Percentiles rank a stretch among this genome's conserved stretches.
Evolutionary conservation across 179 eudicot species (phyloP).

Genomic region (Gypsophila paniculata): DNA sequence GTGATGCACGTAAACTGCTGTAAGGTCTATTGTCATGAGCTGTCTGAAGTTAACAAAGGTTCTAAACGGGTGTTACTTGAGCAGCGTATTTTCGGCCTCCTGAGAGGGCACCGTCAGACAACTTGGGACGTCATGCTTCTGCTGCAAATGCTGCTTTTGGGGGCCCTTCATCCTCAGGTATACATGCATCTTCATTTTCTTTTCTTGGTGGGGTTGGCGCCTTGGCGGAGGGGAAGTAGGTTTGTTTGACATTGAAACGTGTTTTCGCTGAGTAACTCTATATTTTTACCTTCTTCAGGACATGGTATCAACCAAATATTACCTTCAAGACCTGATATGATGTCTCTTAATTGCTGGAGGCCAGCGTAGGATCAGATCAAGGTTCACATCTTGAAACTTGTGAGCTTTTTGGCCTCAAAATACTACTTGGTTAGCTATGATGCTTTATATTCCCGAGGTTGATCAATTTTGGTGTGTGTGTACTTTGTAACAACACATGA

Average conservation of each 20-base stretch:
- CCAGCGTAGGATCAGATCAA: conserved; percentile 40
- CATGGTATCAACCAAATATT: conserved; percentile 44
- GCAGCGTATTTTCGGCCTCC: conserved; percentile 61
- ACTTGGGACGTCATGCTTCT: conserved; percentile 50
- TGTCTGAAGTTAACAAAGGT: conserved; percentile 8
- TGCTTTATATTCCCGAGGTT: conserved; percentile 15
- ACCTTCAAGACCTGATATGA: conserved; percentile 59
- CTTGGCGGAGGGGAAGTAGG: neutral
- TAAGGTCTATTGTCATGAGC: neutral
- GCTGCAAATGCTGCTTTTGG: conserved; percentile 36
- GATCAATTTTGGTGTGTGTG: neutral
- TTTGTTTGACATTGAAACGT: neutral
- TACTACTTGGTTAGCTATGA: neutral
- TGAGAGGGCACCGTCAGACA: conserved; percentile 46
- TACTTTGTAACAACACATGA: neutral
- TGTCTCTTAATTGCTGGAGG: conserved; percentile 64
- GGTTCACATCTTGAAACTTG: conserved; percentile 21
- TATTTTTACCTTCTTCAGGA: conserved; percentile 35
- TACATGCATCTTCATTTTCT: neutral
- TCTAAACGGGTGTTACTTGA: conserved; percentile 15
- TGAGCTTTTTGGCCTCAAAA: conserved; percentile 26
- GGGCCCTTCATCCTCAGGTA: conserved; percentile 53
- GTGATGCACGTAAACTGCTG: neutral
- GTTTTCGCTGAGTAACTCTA: conserved; percentile 1
- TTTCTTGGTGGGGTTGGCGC: neutral